Evolutionary conservation across 768 basidiomycete species (phyloP).

Genomic region (Galerina sulciceps): DNA sequence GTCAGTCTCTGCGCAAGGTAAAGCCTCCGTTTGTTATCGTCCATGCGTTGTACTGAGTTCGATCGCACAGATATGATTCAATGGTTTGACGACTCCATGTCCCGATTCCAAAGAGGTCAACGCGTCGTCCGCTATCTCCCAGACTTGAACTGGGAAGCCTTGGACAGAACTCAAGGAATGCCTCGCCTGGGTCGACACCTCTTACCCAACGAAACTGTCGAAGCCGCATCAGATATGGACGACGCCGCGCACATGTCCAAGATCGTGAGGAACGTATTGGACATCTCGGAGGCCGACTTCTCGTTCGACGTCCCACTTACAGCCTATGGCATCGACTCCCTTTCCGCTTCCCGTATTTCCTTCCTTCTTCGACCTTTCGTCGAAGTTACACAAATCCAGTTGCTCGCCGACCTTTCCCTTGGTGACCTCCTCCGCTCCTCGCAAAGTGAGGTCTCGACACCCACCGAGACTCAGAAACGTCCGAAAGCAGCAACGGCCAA

Average conservation of each 20-base stretch:
- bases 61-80: conserved; percentile 27
- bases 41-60: background rate
- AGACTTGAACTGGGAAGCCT: conserved; percentile 32
- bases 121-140: conserved; percentile 33
- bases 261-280: conserved; percentile 25
- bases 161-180: conserved; percentile 26
- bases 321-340: conserved; percentile 46
- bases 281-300: conserved; percentile 37
- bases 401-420: conserved; percentile 36
- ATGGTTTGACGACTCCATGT: conserved; percentile 36
- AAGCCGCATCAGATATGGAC: conserved; percentile 3
- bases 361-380: conserved; percentile 33
- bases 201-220: conserved; percentile 8
- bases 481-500: conserved; percentile 5
- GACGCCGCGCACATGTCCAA: conserved; percentile 9
- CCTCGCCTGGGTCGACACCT: conserved; percentile 19
- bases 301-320: conserved; percentile 41
- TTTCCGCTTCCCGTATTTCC: conserved; percentile 41
- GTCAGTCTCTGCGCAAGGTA: conserved; percentile 20
- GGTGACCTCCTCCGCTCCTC: conserved; percentile 24
- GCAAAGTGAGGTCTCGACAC: background rate
- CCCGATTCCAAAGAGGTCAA: conserved; percentile 23
- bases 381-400: conserved; percentile 37
- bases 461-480: background rate
- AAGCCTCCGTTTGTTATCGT: background rate